These are phyloP conservation scores for Citrus inodora DNA, from an alignment of 345 rosid genomes.

Conservation along the genomic window DNA sequence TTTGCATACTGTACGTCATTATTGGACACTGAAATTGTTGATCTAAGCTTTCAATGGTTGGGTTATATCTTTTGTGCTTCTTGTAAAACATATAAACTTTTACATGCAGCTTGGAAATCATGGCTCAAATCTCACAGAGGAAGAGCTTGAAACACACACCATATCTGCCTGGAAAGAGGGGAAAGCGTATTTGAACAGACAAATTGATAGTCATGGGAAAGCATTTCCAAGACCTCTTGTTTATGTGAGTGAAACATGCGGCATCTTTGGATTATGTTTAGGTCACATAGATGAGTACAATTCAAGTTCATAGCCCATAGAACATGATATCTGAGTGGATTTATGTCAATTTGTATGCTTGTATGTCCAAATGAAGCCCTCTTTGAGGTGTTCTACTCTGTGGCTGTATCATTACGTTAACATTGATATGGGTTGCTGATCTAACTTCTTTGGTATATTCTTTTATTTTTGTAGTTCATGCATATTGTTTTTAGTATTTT, in stretches of 20 bases:
- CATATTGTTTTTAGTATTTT: not conserved
- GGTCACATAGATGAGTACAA: not conserved
- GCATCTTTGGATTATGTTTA: conserved; percentile 3
- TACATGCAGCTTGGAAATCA: conserved; percentile 60
- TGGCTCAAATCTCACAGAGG: conserved; percentile 80
- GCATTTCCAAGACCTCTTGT: conserved; percentile 51
- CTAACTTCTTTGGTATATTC: not conserved
- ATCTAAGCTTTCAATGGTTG: not conserved
- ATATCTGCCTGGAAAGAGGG: conserved; percentile 62
- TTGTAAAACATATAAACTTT: not conserved
- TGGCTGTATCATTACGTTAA: not conserved
- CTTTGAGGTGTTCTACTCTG: not conserved
- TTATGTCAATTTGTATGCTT: not conserved
- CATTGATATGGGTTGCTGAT: not conserved
- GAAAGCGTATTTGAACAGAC: conserved; percentile 36
- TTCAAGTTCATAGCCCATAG: not conserved
- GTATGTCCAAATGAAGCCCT: not conserved
- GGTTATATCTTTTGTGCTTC: not conserved
- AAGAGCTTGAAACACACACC: conserved; percentile 69
- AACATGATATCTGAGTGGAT: not conserved
- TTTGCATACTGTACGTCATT: not conserved
- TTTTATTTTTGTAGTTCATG: not conserved
- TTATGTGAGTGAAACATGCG: conserved; percentile 39
- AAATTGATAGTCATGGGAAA: conserved; percentile 41
- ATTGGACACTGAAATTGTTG: not conserved